phyloP scores from a whole-genome alignment of 2,329 filamentous ascomycete species.

The Ramularia endophylla region DNA sequence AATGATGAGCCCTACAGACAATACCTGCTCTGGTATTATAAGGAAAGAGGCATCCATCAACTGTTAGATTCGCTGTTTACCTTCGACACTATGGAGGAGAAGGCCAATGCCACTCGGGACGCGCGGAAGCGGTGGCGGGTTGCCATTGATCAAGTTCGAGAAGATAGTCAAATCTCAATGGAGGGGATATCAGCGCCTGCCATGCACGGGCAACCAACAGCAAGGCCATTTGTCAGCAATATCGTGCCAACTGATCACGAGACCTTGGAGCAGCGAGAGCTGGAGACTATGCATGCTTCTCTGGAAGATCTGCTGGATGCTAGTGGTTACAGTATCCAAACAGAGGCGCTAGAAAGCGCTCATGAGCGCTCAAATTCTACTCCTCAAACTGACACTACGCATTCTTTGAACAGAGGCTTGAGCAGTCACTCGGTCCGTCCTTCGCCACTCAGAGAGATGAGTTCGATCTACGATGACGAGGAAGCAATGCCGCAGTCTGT shows the following conservation, averaged over 20 bases:
- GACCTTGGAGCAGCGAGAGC: conserved; percentile 25
- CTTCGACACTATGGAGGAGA: conserved; percentile 66
- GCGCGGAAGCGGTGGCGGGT: conserved; percentile 51
- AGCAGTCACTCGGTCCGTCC: no score
- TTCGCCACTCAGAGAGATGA: conserved; percentile 14
- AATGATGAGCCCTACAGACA: conserved; percentile 36
- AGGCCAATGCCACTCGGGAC: conserved; percentile 52
- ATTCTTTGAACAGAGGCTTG: no score
- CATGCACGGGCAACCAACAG: no score
- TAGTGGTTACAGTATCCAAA: conserved; percentile 36
- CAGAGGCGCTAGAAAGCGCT: no score
- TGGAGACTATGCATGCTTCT: conserved; percentile 31
- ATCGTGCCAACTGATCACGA: conserved; percentile 28
- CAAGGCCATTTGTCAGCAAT: conserved; percentile 2
- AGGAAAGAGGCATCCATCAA: conserved; percentile 90
- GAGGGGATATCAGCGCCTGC: no score
- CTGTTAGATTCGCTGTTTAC: conserved; percentile 83
- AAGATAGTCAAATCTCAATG: no score
- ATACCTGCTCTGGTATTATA: conserved; percentile 85
- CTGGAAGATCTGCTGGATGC: conserved; percentile 39
- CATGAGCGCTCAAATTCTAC: no score
- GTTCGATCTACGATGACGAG: neutral
- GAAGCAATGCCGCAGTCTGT: no score
- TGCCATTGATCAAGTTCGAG: no score
- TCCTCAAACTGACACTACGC: conserved; percentile 1